Conservation (phyloP, 257 asterid species). For the Solanum verrucosum region DNA sequence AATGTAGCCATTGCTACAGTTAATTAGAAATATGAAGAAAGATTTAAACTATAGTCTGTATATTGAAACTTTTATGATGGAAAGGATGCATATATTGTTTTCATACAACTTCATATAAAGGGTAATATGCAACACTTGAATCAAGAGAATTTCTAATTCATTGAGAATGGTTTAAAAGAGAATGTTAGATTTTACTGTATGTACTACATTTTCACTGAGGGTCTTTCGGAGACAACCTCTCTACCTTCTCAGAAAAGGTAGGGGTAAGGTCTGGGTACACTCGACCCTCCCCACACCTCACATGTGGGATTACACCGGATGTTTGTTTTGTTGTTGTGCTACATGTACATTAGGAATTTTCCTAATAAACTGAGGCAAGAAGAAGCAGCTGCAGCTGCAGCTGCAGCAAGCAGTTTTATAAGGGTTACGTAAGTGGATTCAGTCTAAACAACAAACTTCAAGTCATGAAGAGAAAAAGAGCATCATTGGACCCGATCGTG, state of each 20-base stretch:
- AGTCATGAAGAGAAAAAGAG: background rate
- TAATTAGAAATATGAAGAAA: background rate
- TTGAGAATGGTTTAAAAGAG: background rate
- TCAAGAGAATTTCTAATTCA: background rate
- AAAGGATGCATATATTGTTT: background rate
- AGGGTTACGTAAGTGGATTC: background rate
- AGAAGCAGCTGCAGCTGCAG: background rate
- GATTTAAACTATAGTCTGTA: background rate
- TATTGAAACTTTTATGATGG: background rate
- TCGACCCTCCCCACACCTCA: background rate
- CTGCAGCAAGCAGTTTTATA: background rate
- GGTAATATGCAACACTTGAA: background rate
- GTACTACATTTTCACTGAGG: background rate
- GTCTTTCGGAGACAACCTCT: fast-evolving
- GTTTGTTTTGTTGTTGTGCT: background rate
- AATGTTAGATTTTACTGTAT: background rate
- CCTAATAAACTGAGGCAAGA: background rate
- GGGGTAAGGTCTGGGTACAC: background rate
- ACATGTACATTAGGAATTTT: background rate
- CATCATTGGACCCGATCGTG: background rate
- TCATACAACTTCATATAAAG: background rate
- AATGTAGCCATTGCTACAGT: background rate
- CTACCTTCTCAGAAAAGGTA: background rate
- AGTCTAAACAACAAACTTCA: background rate
- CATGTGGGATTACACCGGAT: no score